phyloP scores from a whole-genome alignment of 1,139 yeast species.

The Blastobotrys illinoisensis region DNA sequence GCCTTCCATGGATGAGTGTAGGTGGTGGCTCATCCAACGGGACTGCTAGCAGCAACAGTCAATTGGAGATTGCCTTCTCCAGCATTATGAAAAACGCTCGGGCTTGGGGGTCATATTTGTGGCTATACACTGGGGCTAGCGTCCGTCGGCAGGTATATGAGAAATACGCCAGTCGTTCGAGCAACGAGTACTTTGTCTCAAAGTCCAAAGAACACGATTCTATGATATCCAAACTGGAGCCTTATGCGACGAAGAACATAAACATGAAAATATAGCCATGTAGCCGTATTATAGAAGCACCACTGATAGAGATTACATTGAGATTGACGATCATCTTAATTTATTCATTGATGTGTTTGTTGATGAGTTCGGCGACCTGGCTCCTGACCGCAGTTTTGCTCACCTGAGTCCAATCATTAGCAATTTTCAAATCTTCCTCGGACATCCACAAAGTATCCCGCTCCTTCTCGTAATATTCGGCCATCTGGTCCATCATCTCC shows the following conservation, averaged over 20 bases:
- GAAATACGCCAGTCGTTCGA: not conserved
- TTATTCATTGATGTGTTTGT: not conserved
- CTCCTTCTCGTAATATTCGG: not conserved
- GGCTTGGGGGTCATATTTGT: not conserved
- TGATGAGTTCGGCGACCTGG: not conserved
- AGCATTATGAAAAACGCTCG: slow-evolving; percentile 2
- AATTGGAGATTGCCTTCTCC: slow-evolving; percentile 3
- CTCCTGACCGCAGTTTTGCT: not conserved
- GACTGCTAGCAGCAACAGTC: not conserved
- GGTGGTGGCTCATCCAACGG: not conserved
- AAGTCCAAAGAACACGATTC: not conserved
- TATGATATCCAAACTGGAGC: not conserved
- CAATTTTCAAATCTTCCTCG: not conserved
- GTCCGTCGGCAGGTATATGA: slow-evolving; percentile 4
- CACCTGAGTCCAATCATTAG: not conserved
- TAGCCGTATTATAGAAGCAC: too few relatives aligned
- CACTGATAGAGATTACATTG: too few relatives aligned
- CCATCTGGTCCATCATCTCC: not conserved
- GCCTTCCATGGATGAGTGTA: not conserved
- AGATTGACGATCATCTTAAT: too few relatives aligned
- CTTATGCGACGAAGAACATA: not conserved
- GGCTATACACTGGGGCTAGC: slow-evolving; percentile 3
- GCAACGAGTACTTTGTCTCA: not conserved
- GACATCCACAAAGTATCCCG: not conserved
- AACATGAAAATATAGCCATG: not conserved